Percentiles rank a stretch among this genome's conserved stretches.
phyloP scores from a whole-genome alignment of 768 basidiomycete species.

The Leccinum disarticulatum region DNA sequence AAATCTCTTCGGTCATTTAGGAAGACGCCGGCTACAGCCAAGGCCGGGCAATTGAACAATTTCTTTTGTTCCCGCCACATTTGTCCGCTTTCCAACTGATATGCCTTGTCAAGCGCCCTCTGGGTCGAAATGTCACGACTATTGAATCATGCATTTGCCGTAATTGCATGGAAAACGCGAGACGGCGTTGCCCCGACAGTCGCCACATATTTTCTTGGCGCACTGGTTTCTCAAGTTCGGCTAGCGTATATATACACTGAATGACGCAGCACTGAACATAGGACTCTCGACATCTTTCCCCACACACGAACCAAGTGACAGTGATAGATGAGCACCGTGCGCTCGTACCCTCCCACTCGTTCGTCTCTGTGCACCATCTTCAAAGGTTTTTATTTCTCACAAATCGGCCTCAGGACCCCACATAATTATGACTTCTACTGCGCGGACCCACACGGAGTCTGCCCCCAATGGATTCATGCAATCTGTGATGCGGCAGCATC shows the following conservation, averaged over 20 bases:
- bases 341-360: constrained; percentile 9
- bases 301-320: constrained; percentile 3
- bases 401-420: constrained; percentile 7
- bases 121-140: background rate
- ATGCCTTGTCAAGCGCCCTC: background rate
- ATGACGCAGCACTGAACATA: background rate
- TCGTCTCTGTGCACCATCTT: background rate
- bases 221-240: constrained; percentile 5
- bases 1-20: background rate
- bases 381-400: background rate
- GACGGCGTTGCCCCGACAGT: background rate
- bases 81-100: background rate
- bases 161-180: background rate
- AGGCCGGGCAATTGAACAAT: background rate
- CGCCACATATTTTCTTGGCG: constrained; percentile 10
- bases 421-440: constrained; percentile 10
- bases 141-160: background rate
- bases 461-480: constrained; percentile 18
- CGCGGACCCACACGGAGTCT: constrained; percentile 21
- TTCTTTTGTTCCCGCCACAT: background rate
- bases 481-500: constrained; percentile 16
- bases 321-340: constrained; percentile 10
- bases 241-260: background rate
- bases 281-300: background rate
- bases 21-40: background rate